These are phyloP conservation scores for Fusarium foetens DNA, from an alignment of 2,329 filamentous ascomycete species.

Conservation along the genomic window DNA sequence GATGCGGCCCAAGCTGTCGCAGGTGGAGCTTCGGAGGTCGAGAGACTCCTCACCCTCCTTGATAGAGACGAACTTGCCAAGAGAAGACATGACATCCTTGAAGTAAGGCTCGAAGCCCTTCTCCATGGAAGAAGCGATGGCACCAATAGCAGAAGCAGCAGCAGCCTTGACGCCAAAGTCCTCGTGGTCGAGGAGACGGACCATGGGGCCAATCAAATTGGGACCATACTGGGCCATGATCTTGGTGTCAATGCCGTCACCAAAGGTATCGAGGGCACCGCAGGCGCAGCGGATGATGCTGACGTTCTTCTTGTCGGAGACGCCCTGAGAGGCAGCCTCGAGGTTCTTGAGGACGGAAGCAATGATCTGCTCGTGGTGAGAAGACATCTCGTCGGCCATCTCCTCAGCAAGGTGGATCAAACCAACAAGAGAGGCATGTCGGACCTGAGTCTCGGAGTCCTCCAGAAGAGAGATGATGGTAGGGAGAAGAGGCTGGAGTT, in stretches of 20 bases:
- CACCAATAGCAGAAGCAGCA: conserved; percentile 88
- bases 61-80: conserved; percentile 83
- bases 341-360: conserved; percentile 88
- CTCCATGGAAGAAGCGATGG: conserved; percentile 87
- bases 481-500: conserved; percentile 87
- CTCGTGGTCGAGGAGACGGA: conserved; percentile 82
- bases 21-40: conserved; percentile 87
- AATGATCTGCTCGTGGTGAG: conserved; percentile 86
- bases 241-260: conserved; percentile 81
- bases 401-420: conserved; percentile 93
- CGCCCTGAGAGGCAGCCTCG: conserved; percentile 77
- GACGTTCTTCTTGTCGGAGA: conserved; percentile 77
- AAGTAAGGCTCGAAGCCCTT: conserved; percentile 92
- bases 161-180: conserved; percentile 92
- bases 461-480: conserved; percentile 84
- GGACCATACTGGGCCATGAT: conserved; percentile 85
- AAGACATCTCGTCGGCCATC: conserved; percentile 87
- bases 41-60: conserved; percentile 92
- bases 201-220: conserved; percentile 85
- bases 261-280: conserved; percentile 89
- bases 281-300: conserved; percentile 91
- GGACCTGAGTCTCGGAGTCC: conserved; percentile 84
- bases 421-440: conserved; percentile 86
- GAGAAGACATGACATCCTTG: conserved; percentile 86
- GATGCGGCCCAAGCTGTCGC: conserved; percentile 93